phyloP scores from a whole-genome alignment of 768 basidiomycete species.

The Naganishia vaughanmartiniae region DNA sequence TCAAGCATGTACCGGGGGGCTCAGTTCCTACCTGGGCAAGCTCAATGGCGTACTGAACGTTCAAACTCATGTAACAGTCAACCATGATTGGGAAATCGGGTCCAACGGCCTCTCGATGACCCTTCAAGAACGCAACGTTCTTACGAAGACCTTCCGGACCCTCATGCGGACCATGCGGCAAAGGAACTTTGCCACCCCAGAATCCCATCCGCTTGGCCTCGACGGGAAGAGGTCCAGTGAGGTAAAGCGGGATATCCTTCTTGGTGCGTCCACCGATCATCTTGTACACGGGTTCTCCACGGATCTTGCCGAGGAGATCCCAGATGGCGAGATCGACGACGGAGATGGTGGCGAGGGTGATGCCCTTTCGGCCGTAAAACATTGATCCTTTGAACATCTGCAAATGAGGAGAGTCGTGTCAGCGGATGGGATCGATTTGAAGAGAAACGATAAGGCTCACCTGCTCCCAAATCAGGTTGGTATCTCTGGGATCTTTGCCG shows the following conservation, averaged over 20 bases:
- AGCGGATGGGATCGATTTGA: not conserved
- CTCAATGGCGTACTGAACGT: conserved; percentile 50
- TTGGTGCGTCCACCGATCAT: conserved; percentile 54
- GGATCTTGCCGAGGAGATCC: conserved; percentile 54
- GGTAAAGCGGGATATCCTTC: conserved; percentile 53
- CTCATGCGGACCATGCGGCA: conserved; percentile 52
- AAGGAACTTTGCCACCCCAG: conserved; percentile 53
- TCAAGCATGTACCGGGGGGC: not conserved
- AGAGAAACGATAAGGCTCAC: conserved; percentile 27
- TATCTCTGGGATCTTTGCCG: conserved; percentile 53
- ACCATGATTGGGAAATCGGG: conserved; percentile 54
- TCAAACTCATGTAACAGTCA: conserved; percentile 52
- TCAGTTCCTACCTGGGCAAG: conserved; percentile 44
- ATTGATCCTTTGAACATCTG: conserved; percentile 51
- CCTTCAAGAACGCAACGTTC: conserved; percentile 52
- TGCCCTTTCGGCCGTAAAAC: conserved; percentile 54
- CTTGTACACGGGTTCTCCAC: conserved; percentile 54
- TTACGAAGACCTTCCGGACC: conserved; percentile 51
- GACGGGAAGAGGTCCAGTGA: conserved; percentile 51
- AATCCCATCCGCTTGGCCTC: conserved; percentile 53
- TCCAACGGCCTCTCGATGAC: conserved; percentile 49
- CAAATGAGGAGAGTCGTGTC: not conserved
- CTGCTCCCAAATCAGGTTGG: conserved; percentile 54
- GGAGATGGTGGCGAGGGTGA: conserved; percentile 52
- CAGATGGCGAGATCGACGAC: conserved; percentile 54